Base-by-base conservation (phyloP, 2,329 filamentous ascomycete genomes). In the Daldinia sp. region DNA sequence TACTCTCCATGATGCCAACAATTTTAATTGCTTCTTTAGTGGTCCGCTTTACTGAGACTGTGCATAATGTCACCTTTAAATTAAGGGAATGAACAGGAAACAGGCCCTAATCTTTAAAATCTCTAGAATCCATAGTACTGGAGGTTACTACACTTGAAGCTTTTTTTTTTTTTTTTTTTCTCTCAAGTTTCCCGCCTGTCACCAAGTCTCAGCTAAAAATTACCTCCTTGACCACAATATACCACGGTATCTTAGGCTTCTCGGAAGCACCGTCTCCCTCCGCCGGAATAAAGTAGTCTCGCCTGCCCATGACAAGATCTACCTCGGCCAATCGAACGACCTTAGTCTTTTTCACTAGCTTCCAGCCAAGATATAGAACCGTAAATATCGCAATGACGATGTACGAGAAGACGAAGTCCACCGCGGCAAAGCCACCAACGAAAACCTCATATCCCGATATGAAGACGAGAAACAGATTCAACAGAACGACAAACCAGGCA, bases 401-500 rank as follows among this genome's bases (percentile, higher is more conserved):
- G 37, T 77, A 77, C 13, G 73, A 72, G 37, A 75, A 73, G 18
- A 76, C 73, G 23, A 77, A 77, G 57, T 74, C 73, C 5, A 75
- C 73, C 4, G 70, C 73, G 0, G 69, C 70, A 42, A 76, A 76
- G 6, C 71, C 73, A 9, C 71, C 71, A 1, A 75, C 69, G 41
- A 77, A 76, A 41, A 75, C 75, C 44, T 72, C 73, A 33, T 76
- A 77, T 10, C 75, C 75, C 5, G 73, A 75, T 20, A 77, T 74
- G 51, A 77, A 74, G 6, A 77, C 75, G 7, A 77, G 65, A 54
- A 77, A 75, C 1, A 73, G 42, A 35, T 77, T 76, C 26, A 77
- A 61, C 20, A 74, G 26, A 4, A 77, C 72, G 30, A 77, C 46
- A 6, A 51, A 30, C 46, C 46, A 51, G 9, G 46, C 15, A 13